Evolutionary conservation across 2,329 filamentous ascomycete genomes (phyloP).

Genomic region (Alternaria angustiovoidea): DNA sequence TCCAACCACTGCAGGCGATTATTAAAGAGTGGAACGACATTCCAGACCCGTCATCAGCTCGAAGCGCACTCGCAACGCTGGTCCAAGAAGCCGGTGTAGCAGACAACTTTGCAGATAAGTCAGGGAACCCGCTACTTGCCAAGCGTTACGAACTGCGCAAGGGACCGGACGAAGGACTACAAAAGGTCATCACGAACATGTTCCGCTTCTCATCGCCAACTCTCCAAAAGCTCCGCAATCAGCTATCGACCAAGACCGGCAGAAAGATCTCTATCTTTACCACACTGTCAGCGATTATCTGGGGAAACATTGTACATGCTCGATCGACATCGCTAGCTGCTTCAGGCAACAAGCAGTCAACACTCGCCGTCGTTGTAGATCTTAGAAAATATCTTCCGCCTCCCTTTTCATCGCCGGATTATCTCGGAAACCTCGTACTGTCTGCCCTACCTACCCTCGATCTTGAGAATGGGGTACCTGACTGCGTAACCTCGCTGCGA

Average conservation of each 20-base stretch:
- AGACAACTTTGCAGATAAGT: not conserved
- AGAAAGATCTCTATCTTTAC: not conserved
- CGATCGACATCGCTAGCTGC: not conserved
- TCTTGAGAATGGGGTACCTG: not conserved
- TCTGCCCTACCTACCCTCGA: not conserved
- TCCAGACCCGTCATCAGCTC: conserved; percentile 3
- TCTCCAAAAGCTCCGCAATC: not conserved
- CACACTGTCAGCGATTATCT: conserved; percentile 4
- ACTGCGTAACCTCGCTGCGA: not conserved
- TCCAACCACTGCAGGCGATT: not conserved
- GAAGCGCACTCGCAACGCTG: conserved; percentile 5
- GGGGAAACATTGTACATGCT: conserved; percentile 7
- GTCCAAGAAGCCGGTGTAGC: not conserved
- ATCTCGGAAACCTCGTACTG: conserved; percentile 9
- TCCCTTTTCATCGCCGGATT: conserved; percentile 8
- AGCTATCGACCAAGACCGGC: not conserved
- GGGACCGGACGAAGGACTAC: conserved; percentile 2
- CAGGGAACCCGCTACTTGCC: not conserved
- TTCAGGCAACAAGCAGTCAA: conserved; percentile 6
- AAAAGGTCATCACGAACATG: conserved; percentile 17
- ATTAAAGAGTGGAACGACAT: not conserved
- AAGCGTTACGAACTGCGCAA: not conserved
- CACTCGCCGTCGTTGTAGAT: conserved; percentile 4
- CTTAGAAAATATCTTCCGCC: conserved; percentile 1
- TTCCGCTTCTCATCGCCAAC: conserved; percentile 7